Evolutionary conservation across 768 basidiomycete species (phyloP).

Genomic region (Cystofilobasidium capitatum): DNA sequence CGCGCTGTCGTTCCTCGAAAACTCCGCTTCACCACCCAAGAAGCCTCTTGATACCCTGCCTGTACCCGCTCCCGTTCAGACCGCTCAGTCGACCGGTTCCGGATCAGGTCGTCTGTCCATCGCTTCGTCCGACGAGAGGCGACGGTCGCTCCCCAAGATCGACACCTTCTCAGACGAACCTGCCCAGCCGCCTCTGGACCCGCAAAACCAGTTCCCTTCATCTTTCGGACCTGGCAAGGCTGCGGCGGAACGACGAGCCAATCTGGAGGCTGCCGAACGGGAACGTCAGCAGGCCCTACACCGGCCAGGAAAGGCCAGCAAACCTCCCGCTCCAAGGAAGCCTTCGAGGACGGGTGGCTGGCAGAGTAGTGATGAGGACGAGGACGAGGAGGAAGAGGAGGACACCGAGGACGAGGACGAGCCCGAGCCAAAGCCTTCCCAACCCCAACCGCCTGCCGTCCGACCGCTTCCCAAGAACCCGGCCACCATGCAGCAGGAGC

Average conservation of each 20-base stretch:
- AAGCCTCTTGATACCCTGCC: conserved; percentile 21
- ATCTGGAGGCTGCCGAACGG: conserved; percentile 70
- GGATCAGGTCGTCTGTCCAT: background rate
- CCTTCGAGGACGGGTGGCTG: conserved; percentile 40
- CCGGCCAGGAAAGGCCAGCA: conserved; percentile 54
- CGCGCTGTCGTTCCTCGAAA: conserved; percentile 63
- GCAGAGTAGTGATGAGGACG: conserved; percentile 75
- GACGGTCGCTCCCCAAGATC: conserved; percentile 33
- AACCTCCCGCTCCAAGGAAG: conserved; percentile 29
- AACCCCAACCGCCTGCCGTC: background rate
- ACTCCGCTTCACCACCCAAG: conserved; percentile 28
- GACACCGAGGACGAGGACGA: conserved; percentile 50
- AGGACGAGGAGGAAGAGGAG: conserved; percentile 67
- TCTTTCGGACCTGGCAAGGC: conserved; percentile 80
- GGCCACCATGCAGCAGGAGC: background rate
- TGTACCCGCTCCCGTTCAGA: conserved; percentile 39
- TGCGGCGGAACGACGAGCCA: conserved; percentile 74
- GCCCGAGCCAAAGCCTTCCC: conserved; percentile 15
- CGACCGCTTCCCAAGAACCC: conserved; percentile 21
- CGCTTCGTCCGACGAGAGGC: conserved; percentile 30
- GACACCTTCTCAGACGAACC: conserved; percentile 14
- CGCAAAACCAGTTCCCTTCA: conserved; percentile 50
- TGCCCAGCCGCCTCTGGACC: conserved; percentile 25
- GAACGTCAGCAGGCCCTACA: conserved; percentile 68
- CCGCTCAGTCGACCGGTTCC: conserved; percentile 33